phyloP scores from a whole-genome alignment of 2,329 filamentous ascomycete species.

The Furcasterigmium furcatum region DNA sequence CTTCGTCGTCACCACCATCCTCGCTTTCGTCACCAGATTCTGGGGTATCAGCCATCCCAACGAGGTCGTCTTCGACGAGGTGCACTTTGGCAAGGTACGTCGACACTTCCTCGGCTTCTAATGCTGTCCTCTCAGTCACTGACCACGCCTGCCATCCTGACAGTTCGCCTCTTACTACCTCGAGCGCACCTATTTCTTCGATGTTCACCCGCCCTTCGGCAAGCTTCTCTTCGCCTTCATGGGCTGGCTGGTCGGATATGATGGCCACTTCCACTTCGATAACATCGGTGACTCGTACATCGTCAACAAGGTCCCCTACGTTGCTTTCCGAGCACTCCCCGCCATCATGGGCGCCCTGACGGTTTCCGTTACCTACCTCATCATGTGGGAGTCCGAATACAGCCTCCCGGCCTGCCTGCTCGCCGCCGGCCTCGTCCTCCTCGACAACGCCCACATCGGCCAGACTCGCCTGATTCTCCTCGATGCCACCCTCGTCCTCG shows the following conservation, averaged over 20 bases:
- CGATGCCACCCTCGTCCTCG: conserved; percentile 89
- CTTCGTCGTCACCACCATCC: conserved; percentile 69
- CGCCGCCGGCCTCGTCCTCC: conserved; percentile 80
- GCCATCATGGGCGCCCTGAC: conserved; percentile 89
- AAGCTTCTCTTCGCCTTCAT: conserved; percentile 97
- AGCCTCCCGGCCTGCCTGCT: conserved; percentile 89
- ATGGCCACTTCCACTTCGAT: conserved; percentile 96
- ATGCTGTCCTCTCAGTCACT: conserved; percentile 2
- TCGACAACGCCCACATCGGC: conserved; percentile 97
- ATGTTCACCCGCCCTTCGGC: conserved; percentile 96
- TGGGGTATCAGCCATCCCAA: conserved; percentile 94
- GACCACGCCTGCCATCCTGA: conserved; percentile 8
- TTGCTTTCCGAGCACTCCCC: conserved; percentile 91
- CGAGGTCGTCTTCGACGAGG: conserved; percentile 97
- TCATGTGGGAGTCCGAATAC: conserved; percentile 99
- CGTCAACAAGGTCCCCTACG: conserved; percentile 93
- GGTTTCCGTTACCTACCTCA: conserved; percentile 89
- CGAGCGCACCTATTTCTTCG: conserved; percentile 98
- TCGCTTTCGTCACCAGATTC: conserved; percentile 91
- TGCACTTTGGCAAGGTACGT: conserved; percentile 96
- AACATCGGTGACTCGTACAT: conserved; percentile 99
- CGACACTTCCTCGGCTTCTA: not conserved
- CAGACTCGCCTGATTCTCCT: conserved; percentile 94
- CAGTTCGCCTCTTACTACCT: conserved; percentile 81
- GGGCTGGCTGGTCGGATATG: conserved; percentile 96